Evolutionary conservation across 345 rosid genomes (phyloP), one percentile per base, ranked within the genome.

Genomic region (Lumnitzera racemosa): DNA sequence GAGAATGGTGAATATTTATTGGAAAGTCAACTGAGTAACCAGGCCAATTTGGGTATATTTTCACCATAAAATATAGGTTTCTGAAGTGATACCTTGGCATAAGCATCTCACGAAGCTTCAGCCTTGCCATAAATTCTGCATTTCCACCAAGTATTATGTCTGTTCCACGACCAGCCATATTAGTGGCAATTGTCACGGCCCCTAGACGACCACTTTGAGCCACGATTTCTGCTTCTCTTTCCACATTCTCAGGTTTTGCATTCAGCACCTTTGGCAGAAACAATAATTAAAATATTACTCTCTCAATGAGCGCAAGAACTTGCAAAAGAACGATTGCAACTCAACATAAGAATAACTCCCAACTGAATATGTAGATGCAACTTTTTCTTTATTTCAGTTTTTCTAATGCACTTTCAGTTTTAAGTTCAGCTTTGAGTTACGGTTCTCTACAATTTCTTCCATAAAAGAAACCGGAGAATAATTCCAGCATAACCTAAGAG

Each of bases 151-250:
- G 96, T 57, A 92, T 92, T 53, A 89, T 92, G 71, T 92, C 98
- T 62, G 98, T 92, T 74, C 98, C 98, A 71, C 96, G 94, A 67
- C 98, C 98, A 27, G 96, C 98, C 98, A 89, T 92, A 70, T 92
- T 89, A 63, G 98, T 92, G 61, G 98, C 98, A 70, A 92, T 92
- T 62, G 98, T 92, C 56, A 92, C 98, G 14, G 96, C 96, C 62
- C 94, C 96, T 56, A 82, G 80, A 74, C 98, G 98, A 60, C 98
- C 98, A 64, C 98, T 92, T 74, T 92, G 98, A 54, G 96, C 96
- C 64, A 92, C 98, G 69, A 92, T 92, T 80, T 92, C 98, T 47
- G 98, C 98, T 84, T 92, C 98, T 76, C 98, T 85, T 79, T 92
- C 98, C 70, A 92, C 98, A 81, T 92, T 92, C 79, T 92, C 96